phyloP scores from a whole-genome alignment of 2,329 filamentous ascomycete species.

The Diaporthe longicolla region DNA sequence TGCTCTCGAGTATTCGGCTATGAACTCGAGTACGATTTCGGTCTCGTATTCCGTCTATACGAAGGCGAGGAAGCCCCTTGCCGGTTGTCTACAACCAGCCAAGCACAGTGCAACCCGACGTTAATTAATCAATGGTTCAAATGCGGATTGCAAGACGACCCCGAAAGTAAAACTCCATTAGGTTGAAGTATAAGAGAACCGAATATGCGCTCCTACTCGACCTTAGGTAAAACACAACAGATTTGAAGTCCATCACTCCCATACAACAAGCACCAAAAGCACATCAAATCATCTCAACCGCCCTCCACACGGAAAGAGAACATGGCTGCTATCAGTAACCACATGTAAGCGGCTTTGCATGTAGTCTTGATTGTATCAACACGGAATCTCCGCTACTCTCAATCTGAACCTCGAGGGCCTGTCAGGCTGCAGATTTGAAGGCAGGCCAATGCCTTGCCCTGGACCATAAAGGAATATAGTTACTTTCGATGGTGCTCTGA shows the following conservation, averaged over 20 bases:
- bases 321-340: slow-evolving; percentile 39
- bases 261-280: no score
- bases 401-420: not conserved
- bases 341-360: not conserved
- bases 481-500: not conserved
- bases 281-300: no score
- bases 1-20: not conserved
- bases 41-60: slow-evolving; percentile 16
- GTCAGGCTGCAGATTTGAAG: not conserved
- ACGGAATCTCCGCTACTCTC: not conserved
- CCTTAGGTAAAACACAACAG: not conserved
- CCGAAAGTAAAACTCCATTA: not conserved
- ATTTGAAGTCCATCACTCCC: not conserved
- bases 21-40: not conserved
- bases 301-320: not conserved
- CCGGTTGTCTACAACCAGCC: not conserved
- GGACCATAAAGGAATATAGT: not conserved
- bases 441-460: not conserved
- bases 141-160: not conserved
- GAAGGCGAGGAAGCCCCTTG: not conserved
- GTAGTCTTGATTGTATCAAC: not conserved
- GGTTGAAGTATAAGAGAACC: slow-evolving; percentile 1
- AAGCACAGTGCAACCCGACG: not conserved
- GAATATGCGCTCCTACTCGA: not conserved
- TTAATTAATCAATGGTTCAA: not conserved